Evolutionary conservation across 2,329 filamentous ascomycete species (phyloP).

Genomic region (Falciphora oryzae): DNA sequence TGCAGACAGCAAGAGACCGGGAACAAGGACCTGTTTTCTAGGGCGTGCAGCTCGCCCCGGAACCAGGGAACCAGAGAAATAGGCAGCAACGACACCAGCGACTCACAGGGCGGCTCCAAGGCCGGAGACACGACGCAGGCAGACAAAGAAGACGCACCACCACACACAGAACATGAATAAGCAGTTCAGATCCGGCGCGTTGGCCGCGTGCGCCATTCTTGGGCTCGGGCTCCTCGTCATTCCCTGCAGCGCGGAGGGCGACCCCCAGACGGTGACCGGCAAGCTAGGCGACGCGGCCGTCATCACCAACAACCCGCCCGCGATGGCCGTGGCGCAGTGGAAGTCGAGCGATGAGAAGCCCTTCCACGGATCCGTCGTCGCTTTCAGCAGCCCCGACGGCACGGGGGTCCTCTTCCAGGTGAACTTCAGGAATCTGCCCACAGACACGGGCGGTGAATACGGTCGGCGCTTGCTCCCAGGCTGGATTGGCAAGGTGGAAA

Average conservation of each 20-base stretch:
- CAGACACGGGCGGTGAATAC: constrained; percentile 24
- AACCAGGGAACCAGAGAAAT: too few species aligned
- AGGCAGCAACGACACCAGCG: neutral
- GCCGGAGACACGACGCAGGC: neutral
- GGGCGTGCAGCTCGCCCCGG: too few species aligned
- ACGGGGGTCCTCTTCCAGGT: constrained; percentile 25
- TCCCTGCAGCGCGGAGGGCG: neutral
- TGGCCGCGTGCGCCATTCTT: neutral
- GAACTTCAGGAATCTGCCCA: constrained; percentile 25
- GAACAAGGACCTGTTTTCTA: neutral
- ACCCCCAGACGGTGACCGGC: neutral
- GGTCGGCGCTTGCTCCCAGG: constrained; percentile 17
- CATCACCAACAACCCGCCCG: constrained; percentile 6
- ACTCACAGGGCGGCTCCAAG: neutral
- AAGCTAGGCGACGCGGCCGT: constrained; percentile 5
- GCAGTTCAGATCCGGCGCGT: neutral
- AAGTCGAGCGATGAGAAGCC: neutral
- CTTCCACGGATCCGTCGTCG: constrained; percentile 11
- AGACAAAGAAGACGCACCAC: too few species aligned
- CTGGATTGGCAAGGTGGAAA: neutral
- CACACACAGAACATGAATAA: neutral
- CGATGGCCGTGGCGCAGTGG: neutral
- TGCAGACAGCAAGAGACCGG: neutral
- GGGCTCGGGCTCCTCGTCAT: neutral
- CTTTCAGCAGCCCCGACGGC: constrained; percentile 19